These are phyloP conservation scores for Leishmania lainsoni DNA, from an alignment of 208 protist genomes.

Conservation along the genomic window DNA sequence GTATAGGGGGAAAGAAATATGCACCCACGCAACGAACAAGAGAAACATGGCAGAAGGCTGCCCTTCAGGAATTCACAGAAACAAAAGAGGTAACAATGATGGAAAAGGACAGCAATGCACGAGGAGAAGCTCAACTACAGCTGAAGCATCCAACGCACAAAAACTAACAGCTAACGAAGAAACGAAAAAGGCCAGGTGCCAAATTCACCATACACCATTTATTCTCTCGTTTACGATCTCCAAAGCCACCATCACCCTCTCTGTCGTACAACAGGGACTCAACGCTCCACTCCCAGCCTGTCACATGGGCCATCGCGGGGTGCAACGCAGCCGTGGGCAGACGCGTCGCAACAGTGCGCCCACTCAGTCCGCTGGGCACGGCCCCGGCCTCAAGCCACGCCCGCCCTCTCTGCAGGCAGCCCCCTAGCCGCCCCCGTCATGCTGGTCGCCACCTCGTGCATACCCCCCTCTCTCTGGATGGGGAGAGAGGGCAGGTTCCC, in stretches of 20 bases:
- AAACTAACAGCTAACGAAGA: too few species aligned
- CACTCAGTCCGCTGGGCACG: not conserved
- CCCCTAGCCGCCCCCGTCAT: not conserved
- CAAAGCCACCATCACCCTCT: not conserved
- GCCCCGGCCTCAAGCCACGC: not conserved
- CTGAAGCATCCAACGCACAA: not conserved
- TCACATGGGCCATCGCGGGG: not conserved
- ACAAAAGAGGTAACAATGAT: not conserved
- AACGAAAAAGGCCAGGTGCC: not conserved
- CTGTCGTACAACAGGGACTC: not conserved
- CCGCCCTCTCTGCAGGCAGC: not conserved
- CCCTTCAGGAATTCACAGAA: not conserved
- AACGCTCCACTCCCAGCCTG: not conserved
- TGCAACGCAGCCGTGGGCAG: not conserved
- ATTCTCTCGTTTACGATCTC: not conserved
- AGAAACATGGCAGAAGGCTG: not conserved
- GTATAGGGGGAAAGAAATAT: not conserved
- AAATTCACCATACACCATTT: not conserved
- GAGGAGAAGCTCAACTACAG: not conserved
- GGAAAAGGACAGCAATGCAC: not conserved
- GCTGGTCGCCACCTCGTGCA: not conserved
- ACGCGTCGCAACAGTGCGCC: not conserved
- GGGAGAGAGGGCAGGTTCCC: too few species aligned
- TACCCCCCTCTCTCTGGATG: too few species aligned
- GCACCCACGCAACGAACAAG: not conserved